Percentiles rank a stretch among this genome's conserved stretches.
Conservation (phyloP, 768 basidiomycete genomes). For the Trametes punicea region DNA sequence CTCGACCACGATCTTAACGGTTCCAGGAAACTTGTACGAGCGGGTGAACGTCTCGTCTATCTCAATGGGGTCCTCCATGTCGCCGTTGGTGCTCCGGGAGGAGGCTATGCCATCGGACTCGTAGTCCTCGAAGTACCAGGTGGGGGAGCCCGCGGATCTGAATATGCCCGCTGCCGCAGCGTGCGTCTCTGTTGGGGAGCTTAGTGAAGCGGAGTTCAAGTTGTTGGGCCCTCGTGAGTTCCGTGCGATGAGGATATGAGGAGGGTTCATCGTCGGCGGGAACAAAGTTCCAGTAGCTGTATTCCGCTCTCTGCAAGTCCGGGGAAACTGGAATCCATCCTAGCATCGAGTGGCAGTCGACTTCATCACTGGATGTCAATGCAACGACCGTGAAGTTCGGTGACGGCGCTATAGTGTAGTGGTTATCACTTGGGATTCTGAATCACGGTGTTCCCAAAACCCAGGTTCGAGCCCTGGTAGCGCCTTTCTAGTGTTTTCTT, state of each 20-base stretch:
- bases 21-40: slow-evolving; percentile 69
- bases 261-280: slow-evolving; percentile 68
- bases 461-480: slow-evolving; percentile 48
- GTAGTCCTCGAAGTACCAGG: slow-evolving; percentile 75
- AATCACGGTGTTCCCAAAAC: slow-evolving; percentile 34
- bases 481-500: slow-evolving; percentile 28
- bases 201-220: slow-evolving; percentile 76
- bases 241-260: slow-evolving; percentile 86
- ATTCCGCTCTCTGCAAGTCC: background rate
- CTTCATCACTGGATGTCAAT: background rate
- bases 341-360: background rate
- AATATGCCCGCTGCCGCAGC: slow-evolving; percentile 85
- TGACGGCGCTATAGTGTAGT: slow-evolving; percentile 37
- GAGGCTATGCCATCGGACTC: slow-evolving; percentile 67
- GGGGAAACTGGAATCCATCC: background rate
- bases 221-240: slow-evolving; percentile 74
- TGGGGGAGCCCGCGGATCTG: slow-evolving; percentile 73
- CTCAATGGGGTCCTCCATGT: slow-evolving; percentile 66
- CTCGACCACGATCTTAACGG: slow-evolving; percentile 88
- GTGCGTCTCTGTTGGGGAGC: slow-evolving; percentile 84
- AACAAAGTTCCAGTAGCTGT: background rate
- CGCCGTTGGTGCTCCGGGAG: slow-evolving; percentile 62
- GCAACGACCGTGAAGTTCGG: background rate
- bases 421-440: slow-evolving; percentile 44
- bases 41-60: slow-evolving; percentile 78